phyloP scores from a whole-genome alignment of 2,329 filamentous ascomycete species.

The Massarina eburnea region DNA sequence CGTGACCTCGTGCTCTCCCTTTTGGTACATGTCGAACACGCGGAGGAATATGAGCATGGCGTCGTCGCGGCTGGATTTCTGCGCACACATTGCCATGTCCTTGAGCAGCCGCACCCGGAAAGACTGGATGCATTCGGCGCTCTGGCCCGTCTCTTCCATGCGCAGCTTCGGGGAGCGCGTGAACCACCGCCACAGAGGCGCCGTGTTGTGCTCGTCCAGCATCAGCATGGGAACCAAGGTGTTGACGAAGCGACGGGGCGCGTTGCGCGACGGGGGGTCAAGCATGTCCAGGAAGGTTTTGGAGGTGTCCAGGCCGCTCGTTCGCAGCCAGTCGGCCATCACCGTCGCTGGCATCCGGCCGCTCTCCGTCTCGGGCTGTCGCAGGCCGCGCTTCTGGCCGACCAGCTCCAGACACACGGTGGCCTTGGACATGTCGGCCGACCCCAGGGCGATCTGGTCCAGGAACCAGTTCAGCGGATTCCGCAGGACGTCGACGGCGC shows the following conservation, averaged over 20 bases:
- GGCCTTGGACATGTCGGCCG: constrained; percentile 43
- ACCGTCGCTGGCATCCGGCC: constrained; percentile 17
- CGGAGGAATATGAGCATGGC: constrained; percentile 28
- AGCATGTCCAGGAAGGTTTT: constrained; percentile 25
- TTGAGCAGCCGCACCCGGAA: constrained; percentile 29
- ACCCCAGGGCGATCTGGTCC: constrained; percentile 41
- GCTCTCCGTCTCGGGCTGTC: not conserved
- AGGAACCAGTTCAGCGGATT: constrained; percentile 47
- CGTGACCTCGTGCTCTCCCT: constrained; percentile 7
- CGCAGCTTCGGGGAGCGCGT: constrained; percentile 18
- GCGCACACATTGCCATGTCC: constrained; percentile 22
- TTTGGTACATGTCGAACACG: constrained; percentile 16
- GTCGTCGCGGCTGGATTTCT: constrained; percentile 13
- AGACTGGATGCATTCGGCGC: constrained; percentile 7
- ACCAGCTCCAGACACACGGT: constrained; percentile 41
- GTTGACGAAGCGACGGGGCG: constrained; percentile 12
- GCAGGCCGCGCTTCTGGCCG: constrained; percentile 6
- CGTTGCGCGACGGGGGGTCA: constrained; percentile 9
- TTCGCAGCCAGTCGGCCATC: constrained; percentile 33
- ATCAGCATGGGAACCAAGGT: constrained; percentile 23
- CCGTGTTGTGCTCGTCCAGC: constrained; percentile 21
- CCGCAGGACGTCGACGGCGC: constrained; percentile 25
- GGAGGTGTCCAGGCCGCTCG: constrained; percentile 31
- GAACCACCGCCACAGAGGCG: constrained; percentile 35
- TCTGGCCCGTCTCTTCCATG: constrained; percentile 19